Evolutionary conservation across 257 asterid genomes (phyloP).

Genomic region (Salvia miltiorrhiza): DNA sequence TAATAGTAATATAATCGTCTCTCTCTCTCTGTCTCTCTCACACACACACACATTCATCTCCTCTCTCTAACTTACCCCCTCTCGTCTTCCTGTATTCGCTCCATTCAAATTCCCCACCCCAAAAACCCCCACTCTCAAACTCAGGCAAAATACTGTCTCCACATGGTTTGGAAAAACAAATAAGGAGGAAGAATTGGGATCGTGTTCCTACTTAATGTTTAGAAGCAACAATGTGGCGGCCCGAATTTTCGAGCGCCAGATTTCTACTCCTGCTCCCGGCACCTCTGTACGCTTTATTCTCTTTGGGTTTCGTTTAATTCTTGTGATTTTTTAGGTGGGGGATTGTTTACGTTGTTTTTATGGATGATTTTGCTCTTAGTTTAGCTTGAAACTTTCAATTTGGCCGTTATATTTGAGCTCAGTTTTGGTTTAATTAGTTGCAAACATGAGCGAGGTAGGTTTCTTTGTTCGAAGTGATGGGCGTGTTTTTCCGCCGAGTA

Average conservation of each 20-base stretch:
- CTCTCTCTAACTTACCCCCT: background rate
- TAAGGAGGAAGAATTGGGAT: background rate
- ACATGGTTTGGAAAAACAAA: conserved; percentile 15
- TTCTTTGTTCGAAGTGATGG: background rate
- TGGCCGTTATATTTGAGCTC: background rate
- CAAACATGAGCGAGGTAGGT: background rate
- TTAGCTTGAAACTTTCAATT: conserved; percentile 7
- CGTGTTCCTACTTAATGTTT: conserved; percentile 53
- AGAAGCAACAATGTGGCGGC: conserved; percentile 93
- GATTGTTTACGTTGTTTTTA: background rate
- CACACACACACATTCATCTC: background rate
- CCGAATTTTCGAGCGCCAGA: conserved; percentile 97
- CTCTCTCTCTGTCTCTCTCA: background rate
- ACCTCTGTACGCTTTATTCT: conserved; percentile 53
- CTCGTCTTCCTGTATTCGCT: background rate
- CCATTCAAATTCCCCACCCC: conserved; percentile 23
- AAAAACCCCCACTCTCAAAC: background rate
- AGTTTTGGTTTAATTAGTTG: background rate
- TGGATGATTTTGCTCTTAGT: background rate
- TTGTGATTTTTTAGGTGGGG: background rate
- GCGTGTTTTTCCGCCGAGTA: background rate
- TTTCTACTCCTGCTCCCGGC: conserved; percentile 86
- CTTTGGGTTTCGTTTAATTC: background rate
- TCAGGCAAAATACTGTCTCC: background rate
- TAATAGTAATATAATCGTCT: too few relatives aligned